Evolutionary conservation across 2,329 filamentous ascomycete species (phyloP), one percentile per base, ranked within the genome.

Genomic region (Ophiocordyceps camponoti-leonardi): DNA sequence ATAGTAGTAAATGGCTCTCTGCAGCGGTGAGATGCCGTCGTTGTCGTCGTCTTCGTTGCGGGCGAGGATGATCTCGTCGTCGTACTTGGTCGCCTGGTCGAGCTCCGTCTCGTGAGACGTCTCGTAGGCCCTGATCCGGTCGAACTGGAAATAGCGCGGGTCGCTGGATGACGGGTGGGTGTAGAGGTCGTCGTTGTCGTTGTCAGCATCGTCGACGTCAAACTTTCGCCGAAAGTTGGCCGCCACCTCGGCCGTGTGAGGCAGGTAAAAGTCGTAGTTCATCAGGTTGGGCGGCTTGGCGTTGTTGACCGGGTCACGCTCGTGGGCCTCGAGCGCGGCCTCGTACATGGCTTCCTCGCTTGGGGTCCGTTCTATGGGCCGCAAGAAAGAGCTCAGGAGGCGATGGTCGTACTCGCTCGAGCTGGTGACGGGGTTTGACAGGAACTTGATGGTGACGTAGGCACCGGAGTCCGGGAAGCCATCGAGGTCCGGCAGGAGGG

Each of bases 391-490:
- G 52, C 69, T 72, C 42, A 79, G 69, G 23, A 83, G 67, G 35
- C 79, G 77, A 43, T 64, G 66, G 57, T 81, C 77, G 58, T 80
- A 82, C 41, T 62, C 61, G 42, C 54, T 65, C 41, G 56, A 49
- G 46, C 67, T 65, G 11, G 71, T 63, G 26, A 82, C 72, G 4
- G 79, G 79, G 56, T 79, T 80, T 51, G 72, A 77, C 44, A 71
- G 70, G 60, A 83, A 82, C 60, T 83, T 83, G 63, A 83, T 69
- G 14, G 78, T 77, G 50, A 81, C 74, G 56, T 83, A 83, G 49
- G 78, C 77, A 46, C 79, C 79, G 3, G 74, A 75, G 58, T 83
- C 79, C 43, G 79, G 77, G 64, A 81, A 81, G n/a, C 77, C 73
- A 48, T 80, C 74, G 40, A 79, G 67, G 54, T 83, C 79, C 6